These are phyloP conservation scores for Onygenales sp. DNA, from an alignment of 2,329 filamentous ascomycete genomes.

Conservation along the genomic window DNA sequence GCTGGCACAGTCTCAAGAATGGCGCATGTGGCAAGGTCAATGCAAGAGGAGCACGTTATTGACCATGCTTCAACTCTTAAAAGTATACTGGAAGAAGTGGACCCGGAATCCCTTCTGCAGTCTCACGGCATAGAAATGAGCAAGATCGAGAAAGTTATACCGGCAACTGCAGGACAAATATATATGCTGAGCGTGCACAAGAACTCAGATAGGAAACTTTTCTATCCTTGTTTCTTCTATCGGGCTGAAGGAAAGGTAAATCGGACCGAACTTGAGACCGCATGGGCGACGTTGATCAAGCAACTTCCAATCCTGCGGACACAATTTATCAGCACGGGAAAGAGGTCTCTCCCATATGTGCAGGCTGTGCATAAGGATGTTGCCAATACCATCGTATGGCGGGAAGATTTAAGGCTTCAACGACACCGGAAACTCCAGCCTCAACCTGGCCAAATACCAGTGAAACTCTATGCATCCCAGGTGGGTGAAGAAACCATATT, in stretches of 20 bases:
- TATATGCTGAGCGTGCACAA: conserved; percentile 76
- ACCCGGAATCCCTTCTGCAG: conserved; percentile 30
- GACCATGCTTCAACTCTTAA: conserved; percentile 14
- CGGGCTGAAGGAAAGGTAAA: conserved; percentile 34
- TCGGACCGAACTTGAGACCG: conserved; percentile 36
- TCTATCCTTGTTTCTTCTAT: conserved; percentile 66
- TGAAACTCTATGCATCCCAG: conserved; percentile 26
- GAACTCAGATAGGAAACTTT: conserved; percentile 54
- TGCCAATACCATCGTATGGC: conserved; percentile 24
- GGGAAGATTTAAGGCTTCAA: conserved; percentile 10
- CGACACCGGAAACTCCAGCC: conserved; percentile 10
- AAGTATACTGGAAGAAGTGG: conserved; percentile 28
- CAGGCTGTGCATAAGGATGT: conserved; percentile 50
- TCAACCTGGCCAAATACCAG: conserved; percentile 16
- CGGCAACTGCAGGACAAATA: conserved; percentile 65
- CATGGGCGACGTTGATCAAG: conserved; percentile 53
- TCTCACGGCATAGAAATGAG: conserved; percentile 32
- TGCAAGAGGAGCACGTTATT: conserved; percentile 8
- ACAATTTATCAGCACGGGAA: conserved; percentile 46
- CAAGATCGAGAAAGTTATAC: conserved; percentile 50
- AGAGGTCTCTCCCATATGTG: conserved; percentile 44
- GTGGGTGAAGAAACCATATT: conserved; percentile 22
- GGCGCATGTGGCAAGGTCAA: conserved; percentile 31
- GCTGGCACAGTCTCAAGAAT: conserved; percentile 58
- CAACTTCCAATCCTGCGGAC: conserved; percentile 61